Conservation (phyloP, 129 eudicot genomes). For the Calendula officinalis region DNA sequence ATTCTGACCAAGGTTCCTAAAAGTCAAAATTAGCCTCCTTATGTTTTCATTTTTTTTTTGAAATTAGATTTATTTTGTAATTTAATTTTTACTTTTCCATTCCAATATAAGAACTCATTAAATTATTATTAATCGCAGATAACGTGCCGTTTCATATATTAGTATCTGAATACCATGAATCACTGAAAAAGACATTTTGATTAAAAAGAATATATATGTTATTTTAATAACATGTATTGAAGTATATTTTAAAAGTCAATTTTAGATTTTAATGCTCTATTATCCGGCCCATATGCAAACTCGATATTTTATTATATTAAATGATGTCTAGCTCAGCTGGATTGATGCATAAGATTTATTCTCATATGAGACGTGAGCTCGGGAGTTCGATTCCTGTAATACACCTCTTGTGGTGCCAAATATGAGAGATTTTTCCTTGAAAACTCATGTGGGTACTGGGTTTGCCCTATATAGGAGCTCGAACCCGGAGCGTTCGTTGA, state of each 20-base stretch:
- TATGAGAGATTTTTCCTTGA: too few relatives aligned
- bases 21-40: slow-evolving; percentile 13
- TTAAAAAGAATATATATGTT: too few relatives aligned
- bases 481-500: too few relatives aligned
- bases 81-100: not conserved
- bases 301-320: not conserved
- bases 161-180: slow-evolving; percentile 7
- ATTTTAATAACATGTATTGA: not conserved
- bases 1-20: slow-evolving; percentile 20
- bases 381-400: too few relatives aligned
- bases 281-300: not conserved
- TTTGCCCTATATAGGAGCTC: too few relatives aligned
- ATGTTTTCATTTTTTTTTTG: not conserved
- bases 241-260: slow-evolving; percentile 4
- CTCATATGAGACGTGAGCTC: too few relatives aligned
- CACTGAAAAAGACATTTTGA: slow-evolving; percentile 23
- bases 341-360: too few relatives aligned
- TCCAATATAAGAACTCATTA: not conserved
- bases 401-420: too few relatives aligned
- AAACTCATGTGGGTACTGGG: too few relatives aligned
- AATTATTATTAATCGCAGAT: not conserved
- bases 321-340: too few relatives aligned
- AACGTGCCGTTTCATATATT: slow-evolving; percentile 34
- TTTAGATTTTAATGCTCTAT: slow-evolving; percentile 3
- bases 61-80: slow-evolving; percentile 19